These are phyloP conservation scores for Typha latifolia DNA, from an alignment of 176 grass and related monocot genomes.

Conservation along the genomic window DNA sequence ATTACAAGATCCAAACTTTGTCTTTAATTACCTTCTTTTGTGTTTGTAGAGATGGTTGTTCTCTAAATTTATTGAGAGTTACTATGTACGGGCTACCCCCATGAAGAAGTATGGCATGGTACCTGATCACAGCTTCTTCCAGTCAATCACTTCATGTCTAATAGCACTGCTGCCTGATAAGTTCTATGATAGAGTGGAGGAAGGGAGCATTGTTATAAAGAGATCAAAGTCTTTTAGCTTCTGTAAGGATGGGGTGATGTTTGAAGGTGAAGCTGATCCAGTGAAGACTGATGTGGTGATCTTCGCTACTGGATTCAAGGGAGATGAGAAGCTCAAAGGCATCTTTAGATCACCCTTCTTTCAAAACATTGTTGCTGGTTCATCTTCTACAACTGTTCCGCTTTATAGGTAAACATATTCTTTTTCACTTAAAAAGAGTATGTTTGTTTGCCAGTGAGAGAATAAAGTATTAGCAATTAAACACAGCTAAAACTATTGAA, in stretches of 20 bases:
- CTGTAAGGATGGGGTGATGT: constrained; percentile 42
- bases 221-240: constrained; percentile 58
- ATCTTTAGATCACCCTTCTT: constrained; percentile 61
- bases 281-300: constrained; percentile 61
- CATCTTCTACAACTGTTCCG: constrained; percentile 35
- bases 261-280: constrained; percentile 45
- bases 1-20: too few species aligned
- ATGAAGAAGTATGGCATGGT: constrained; percentile 80
- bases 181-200: constrained; percentile 75
- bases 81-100: constrained; percentile 51
- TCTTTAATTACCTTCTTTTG: too few species aligned
- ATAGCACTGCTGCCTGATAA: constrained; percentile 62
- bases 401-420: constrained; percentile 50
- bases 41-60: constrained; percentile 62
- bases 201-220: constrained; percentile 81
- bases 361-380: constrained; percentile 48
- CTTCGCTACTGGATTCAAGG: constrained; percentile 81
- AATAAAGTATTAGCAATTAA: too few species aligned
- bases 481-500: neutral
- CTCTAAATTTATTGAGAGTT: constrained; percentile 53
- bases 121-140: constrained; percentile 80
- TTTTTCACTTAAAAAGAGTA: neutral
- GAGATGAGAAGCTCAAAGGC: constrained; percentile 78
- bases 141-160: constrained; percentile 53
- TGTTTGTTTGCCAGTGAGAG: neutral